These are phyloP conservation scores for Nicotiana sylvestris DNA, from an alignment of 257 asterid species.

Conservation along the genomic window DNA sequence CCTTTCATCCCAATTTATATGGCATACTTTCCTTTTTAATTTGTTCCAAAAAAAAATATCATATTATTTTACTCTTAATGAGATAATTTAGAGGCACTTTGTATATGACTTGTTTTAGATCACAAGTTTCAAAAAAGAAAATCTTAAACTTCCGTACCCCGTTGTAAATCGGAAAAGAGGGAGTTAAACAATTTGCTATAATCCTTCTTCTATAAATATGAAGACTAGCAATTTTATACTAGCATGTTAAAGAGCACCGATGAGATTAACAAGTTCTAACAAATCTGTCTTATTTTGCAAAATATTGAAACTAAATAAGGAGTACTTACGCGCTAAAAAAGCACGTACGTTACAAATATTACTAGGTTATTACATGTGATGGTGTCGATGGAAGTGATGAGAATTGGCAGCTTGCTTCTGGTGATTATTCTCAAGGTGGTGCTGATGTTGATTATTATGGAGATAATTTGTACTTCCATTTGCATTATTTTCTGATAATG, in stretches of 20 bases:
- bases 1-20: too few species aligned
- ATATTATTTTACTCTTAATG: too few species aligned
- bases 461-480: constrained; percentile 20
- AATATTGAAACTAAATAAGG: not conserved
- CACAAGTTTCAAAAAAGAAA: too few species aligned
- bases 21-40: too few species aligned
- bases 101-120: too few species aligned
- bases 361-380: too few species aligned
- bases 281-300: not conserved
- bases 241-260: not conserved
- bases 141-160: too few species aligned
- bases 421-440: constrained; percentile 6
- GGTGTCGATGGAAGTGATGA: too few species aligned
- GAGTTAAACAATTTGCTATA: not conserved
- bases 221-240: not conserved
- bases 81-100: too few species aligned
- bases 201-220: not conserved
- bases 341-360: not conserved
- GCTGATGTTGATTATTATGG: constrained; percentile 23
- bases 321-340: not conserved
- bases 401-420: too few species aligned
- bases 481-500: constrained; percentile 22
- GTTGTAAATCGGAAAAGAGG: too few species aligned
- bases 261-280: not conserved
- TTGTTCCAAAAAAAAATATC: too few species aligned